Evolutionary conservation across 1,139 yeast species (phyloP), one percentile per base, ranked within the genome.

Genomic region (Petasospora rhodanensis): DNA sequence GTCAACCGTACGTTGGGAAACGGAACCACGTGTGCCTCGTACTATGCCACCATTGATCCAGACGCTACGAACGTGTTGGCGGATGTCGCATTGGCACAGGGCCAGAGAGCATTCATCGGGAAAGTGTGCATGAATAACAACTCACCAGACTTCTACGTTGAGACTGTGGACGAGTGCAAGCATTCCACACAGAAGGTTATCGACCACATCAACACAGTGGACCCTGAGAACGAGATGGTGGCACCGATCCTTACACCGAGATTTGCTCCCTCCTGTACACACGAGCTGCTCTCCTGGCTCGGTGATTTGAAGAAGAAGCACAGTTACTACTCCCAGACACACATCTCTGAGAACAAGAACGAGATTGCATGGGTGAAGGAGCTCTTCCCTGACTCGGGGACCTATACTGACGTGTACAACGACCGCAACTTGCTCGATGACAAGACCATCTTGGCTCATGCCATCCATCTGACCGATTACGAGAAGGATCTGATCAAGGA

Each of bases 21-120:
- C 51, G 98, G 98, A 7, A 91, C 97, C 1, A 91, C 98, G 0
- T 79, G 94, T 38, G 96, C 95, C 0, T 72, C 94, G 0, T 91
- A 91, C 59, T 91, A 79, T 55, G 91, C 96, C 5, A 86, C 97
- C 1, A 78, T 85, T 28, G 95, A 91, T 52, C 65, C 79, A 0
- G 73, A 69, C 9, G 80, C 95, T 2, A 73, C 96, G 4, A 79
- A 79, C 34, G 46, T 80, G 22, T 73, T 91, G 50, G 95, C 95
- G 2, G 82, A 81, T 41, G 56, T 84, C 21, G 76, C 93, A 21
- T 59, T 79, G 13, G 43, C 62, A 28, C 51, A 61, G 22, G 95
- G 95, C 14, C 97, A 89, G 59, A 67, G 96, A 41, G 96, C 96
- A 1, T 73, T 84, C 43, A 79, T 91, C 19, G 98, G 98, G 4